Conservation (phyloP, 257 asterid species). For the Lantana camara region DNA sequence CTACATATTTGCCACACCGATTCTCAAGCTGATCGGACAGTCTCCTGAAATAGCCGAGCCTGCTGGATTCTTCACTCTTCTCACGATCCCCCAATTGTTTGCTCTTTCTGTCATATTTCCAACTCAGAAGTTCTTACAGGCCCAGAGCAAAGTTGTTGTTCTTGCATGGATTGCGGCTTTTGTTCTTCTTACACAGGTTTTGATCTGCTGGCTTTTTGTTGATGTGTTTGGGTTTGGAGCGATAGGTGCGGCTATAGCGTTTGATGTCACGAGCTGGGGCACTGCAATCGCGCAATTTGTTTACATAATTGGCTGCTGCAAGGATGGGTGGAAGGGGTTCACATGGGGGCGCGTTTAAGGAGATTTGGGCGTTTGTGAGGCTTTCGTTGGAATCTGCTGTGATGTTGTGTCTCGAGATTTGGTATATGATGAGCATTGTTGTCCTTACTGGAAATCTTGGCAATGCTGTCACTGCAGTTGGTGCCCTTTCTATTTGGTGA, state of each 20-base stretch:
- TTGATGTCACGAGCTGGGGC: slow-evolving; percentile 43
- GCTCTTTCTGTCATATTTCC: slow-evolving; percentile 54
- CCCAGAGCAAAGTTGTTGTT: slow-evolving; percentile 64
- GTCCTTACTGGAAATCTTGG: slow-evolving; percentile 61
- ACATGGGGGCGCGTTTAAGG: slow-evolving; percentile 51
- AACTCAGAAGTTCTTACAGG: slow-evolving; percentile 64
- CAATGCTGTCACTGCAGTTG: slow-evolving; percentile 62
- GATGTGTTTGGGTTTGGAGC: slow-evolving; percentile 45
- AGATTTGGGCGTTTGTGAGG: slow-evolving; percentile 64
- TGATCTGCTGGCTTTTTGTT: slow-evolving; percentile 56
- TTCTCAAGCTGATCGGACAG: slow-evolving; percentile 57
- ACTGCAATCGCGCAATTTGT: slow-evolving; percentile 42
- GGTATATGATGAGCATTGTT: slow-evolving; percentile 67
- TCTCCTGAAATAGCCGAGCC: slow-evolving; percentile 52
- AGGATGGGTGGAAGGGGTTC: slow-evolving; percentile 69
- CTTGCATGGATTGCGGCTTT: slow-evolving; percentile 51
- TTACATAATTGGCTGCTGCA: slow-evolving; percentile 61
- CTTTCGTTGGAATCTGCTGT: slow-evolving; percentile 61
- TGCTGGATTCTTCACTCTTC: slow-evolving; percentile 54
- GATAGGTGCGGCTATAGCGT: slow-evolving; percentile 53
- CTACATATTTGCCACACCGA: slow-evolving; percentile 53
- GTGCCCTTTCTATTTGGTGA: slow-evolving; percentile 69
- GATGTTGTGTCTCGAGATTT: slow-evolving; percentile 64
- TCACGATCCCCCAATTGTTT: slow-evolving; percentile 54
- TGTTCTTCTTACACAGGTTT: slow-evolving; percentile 35